These are phyloP conservation scores for Begonia masoniana DNA, from an alignment of 306 rosid genomes.

Conservation along the genomic window DNA sequence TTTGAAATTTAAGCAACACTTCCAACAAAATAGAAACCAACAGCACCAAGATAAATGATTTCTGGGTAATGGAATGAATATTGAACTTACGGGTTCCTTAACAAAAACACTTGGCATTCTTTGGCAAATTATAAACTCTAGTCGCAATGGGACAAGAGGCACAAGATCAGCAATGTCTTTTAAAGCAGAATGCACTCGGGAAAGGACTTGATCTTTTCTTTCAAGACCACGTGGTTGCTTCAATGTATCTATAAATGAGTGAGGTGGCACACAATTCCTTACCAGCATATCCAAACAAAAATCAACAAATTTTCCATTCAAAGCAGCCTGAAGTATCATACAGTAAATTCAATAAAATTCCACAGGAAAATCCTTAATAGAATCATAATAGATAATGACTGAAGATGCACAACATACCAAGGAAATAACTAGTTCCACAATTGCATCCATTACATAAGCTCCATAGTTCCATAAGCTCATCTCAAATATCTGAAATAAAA, in stretches of 20 bases:
- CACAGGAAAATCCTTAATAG: too few species aligned
- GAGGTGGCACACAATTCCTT: conserved; percentile 42
- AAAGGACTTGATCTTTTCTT: conserved; percentile 53
- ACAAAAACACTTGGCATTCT: conserved; percentile 28
- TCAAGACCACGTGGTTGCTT: conserved; percentile 26
- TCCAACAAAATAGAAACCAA: neutral
- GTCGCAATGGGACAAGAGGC: conserved; percentile 59
- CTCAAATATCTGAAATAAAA: conserved; percentile 33
- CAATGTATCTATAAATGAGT: conserved; percentile 8
- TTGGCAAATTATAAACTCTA: conserved; percentile 40
- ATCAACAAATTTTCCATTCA: conserved; percentile 46
- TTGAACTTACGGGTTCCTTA: conserved; percentile 42
- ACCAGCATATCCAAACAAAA: conserved; percentile 60
- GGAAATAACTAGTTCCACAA: conserved; percentile 46
- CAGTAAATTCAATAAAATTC: neutral
- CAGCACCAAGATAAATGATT: neutral
- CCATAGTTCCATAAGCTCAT: conserved; percentile 62
- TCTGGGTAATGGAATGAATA: neutral
- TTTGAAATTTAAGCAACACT: neutral
- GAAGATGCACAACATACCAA: conserved; percentile 32
- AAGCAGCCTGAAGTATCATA: conserved; percentile 37
- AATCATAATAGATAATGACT: too few species aligned
- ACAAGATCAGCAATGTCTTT: conserved; percentile 56
- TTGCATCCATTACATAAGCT: conserved; percentile 67
- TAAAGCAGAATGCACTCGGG: conserved; percentile 73